Percentiles rank a stretch among this genome's conserved stretches.
Conservation (phyloP, 192 early-diverging fungal species). For the Phycomyces nitens region DNA sequence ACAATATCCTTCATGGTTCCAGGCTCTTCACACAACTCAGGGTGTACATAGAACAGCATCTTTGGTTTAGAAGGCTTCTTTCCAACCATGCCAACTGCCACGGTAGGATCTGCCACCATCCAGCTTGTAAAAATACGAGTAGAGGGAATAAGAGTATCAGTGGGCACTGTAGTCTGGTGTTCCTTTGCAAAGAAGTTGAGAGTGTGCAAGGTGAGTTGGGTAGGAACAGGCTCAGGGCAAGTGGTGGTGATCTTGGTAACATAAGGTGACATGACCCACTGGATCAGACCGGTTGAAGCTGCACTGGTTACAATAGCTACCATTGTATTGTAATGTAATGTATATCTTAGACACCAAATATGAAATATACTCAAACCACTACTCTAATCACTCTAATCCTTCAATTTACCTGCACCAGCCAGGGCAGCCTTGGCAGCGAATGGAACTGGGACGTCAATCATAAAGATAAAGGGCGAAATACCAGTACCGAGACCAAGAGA, state of each 20-base stretch:
- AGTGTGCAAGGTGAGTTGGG: constrained; percentile 32
- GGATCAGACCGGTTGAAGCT: constrained; percentile 53
- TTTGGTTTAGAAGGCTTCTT: constrained; percentile 36
- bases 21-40: constrained; percentile 38
- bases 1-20: constrained; percentile 21
- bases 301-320: constrained; percentile 51
- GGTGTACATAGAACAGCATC: constrained; percentile 45
- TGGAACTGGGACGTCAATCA: constrained; percentile 48
- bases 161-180: constrained; percentile 45
- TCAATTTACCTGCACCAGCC: constrained; percentile 42
- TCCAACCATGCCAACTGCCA: constrained; percentile 32
- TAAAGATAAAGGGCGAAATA: constrained; percentile 51
- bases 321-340: not conserved
- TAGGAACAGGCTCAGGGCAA: constrained; percentile 2
- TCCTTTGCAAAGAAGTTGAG: constrained; percentile 41
- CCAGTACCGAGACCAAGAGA: constrained; percentile 47
- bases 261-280: constrained; percentile 56
- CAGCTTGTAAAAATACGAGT: constrained; percentile 52
- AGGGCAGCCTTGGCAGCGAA: constrained; percentile 43
- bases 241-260: constrained; percentile 47
- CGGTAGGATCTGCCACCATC: constrained; percentile 35
- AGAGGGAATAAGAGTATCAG: constrained; percentile 46
- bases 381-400: not conserved
- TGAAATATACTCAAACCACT: not conserved
- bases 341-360: not conserved